A percentile compares a stretch with the other conserved stretches of the same genome.
Evolutionary conservation across 2,329 filamentous ascomycete genomes (phyloP).

Genomic region (Ceratocystis lukuohia): DNA sequence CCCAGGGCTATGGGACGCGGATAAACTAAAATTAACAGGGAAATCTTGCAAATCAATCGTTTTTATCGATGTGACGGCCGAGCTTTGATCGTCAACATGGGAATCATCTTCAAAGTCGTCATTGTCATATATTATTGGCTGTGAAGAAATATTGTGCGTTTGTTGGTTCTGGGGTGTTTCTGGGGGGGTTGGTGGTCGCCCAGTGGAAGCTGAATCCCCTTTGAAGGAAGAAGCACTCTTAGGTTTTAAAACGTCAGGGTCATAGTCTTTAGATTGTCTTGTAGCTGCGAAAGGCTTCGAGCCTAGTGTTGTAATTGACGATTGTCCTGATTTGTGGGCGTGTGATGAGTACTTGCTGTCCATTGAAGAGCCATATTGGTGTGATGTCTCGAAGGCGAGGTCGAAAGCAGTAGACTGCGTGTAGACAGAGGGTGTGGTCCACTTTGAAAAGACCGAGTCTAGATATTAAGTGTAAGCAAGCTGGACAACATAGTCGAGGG

Average conservation of each 20-base stretch:
- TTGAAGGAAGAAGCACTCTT: neutral
- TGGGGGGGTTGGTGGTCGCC: slow-evolving; percentile 14
- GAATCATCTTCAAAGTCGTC: neutral
- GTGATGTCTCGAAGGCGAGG: neutral
- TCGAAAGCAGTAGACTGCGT: slow-evolving; percentile 16
- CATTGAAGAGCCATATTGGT: slow-evolving; percentile 18
- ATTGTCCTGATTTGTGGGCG: slow-evolving; percentile 31
- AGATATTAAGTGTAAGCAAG: neutral
- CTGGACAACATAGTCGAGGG: neutral
- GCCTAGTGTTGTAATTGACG: slow-evolving; percentile 32
- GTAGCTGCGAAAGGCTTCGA: slow-evolving; percentile 29
- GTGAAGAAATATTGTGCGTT: neutral
- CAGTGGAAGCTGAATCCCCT: neutral
- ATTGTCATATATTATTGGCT: neutral
- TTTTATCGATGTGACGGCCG: neutral
- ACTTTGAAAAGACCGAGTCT: slow-evolving; percentile 17
- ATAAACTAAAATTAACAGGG: slow-evolving; percentile 12
- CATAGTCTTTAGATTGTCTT: slow-evolving; percentile 19
- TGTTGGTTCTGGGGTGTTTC: slow-evolving; percentile 14
- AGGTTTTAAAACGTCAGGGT: slow-evolving; percentile 3
- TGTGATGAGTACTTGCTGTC: slow-evolving; percentile 25
- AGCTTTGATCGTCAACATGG: neutral
- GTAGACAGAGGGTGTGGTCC: slow-evolving; percentile 11
- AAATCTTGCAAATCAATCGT: slow-evolving; percentile 7
- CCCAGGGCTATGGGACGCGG: neutral